Evolutionary conservation across 768 basidiomycete species (phyloP).

Genomic region (Lactarius sanguifluus): DNA sequence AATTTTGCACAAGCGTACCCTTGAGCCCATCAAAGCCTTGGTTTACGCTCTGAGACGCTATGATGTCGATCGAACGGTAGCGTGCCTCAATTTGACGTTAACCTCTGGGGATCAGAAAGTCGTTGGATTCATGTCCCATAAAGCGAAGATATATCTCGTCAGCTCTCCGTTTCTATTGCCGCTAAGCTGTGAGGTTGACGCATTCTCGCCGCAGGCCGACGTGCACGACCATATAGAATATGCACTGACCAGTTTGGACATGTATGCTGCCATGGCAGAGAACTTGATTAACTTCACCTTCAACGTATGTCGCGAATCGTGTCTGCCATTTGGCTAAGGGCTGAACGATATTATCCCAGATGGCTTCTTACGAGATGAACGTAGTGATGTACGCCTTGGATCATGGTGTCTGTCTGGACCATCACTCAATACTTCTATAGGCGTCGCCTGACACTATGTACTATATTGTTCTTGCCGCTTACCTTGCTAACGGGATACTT

Average conservation of each 20-base stretch:
- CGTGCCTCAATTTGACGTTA: conserved; percentile 46
- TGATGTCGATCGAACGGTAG: conserved; percentile 64
- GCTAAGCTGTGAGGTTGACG: conserved; percentile 1
- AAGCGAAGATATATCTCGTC: conserved; percentile 67
- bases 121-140: conserved; percentile 65
- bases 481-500: conserved; percentile 73
- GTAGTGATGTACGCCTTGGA: conserved; percentile 57
- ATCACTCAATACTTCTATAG: conserved; percentile 35
- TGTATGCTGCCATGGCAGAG: conserved; percentile 68
- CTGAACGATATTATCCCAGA: conserved; percentile 39
- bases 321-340: background rate
- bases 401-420: conserved; percentile 1
- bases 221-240: conserved; percentile 78
- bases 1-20: conserved; percentile 68
- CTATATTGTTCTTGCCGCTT: conserved; percentile 69
- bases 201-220: conserved; percentile 50
- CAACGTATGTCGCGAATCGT: conserved; percentile 48
- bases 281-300: conserved; percentile 74
- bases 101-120: conserved; percentile 38
- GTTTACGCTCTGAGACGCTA: conserved; percentile 68
- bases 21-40: conserved; percentile 68
- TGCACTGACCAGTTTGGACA: conserved; percentile 65
- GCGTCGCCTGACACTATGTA: conserved; percentile 65
- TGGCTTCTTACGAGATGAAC: conserved; percentile 75
- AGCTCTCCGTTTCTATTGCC: conserved; percentile 27